Percentiles rank a stretch among this genome's conserved stretches.
Evolutionary conservation across 371 early-diverging fungal species (phyloP).

Genomic region (Polyrhizophydium stewartii): DNA sequence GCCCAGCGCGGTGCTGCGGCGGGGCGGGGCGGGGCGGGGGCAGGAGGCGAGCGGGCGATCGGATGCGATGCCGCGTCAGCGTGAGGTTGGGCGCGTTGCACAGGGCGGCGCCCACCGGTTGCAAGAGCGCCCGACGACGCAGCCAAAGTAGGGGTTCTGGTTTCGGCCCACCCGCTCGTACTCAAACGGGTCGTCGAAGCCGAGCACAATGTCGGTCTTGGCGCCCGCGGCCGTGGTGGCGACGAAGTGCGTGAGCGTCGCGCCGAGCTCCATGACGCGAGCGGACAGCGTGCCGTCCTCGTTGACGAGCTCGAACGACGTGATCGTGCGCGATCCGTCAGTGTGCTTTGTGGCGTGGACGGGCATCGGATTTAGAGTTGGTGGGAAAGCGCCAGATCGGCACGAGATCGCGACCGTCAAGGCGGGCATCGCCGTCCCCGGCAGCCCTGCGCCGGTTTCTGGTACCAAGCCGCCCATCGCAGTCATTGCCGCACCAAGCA

Average conservation of each 20-base stretch:
- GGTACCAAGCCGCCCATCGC: no score
- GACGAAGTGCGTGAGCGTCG: conserved; percentile 40
- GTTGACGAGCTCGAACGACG: neutral
- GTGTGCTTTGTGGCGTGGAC: no score
- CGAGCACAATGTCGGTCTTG: conserved; percentile 42
- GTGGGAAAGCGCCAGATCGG: no score
- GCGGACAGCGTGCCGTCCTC: neutral
- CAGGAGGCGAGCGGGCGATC: neutral
- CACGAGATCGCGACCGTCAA: no score
- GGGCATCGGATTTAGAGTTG: no score
- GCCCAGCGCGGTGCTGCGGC: conserved; percentile 41
- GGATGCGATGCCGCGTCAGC: neutral
- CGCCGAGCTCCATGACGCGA: conserved; percentile 20
- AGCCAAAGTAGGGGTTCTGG: conserved; percentile 46
- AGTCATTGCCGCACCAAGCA: no score
- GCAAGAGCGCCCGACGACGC: conserved; percentile 41
- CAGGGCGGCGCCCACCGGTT: conserved; percentile 14
- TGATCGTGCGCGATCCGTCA: neutral
- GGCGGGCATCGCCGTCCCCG: no score
- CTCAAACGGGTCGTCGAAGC: conserved; percentile 42
- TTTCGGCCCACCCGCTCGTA: conserved; percentile 27
- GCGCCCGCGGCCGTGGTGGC: conserved; percentile 23
- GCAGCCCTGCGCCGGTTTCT: no score
- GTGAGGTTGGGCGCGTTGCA: neutral
- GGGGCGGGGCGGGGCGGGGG: neutral